A percentile compares a stretch with the other conserved stretches of the same genome.
These are phyloP conservation scores for Fusarium sp. DNA, from an alignment of 2,329 filamentous ascomycete genomes.

Conservation along the genomic window DNA sequence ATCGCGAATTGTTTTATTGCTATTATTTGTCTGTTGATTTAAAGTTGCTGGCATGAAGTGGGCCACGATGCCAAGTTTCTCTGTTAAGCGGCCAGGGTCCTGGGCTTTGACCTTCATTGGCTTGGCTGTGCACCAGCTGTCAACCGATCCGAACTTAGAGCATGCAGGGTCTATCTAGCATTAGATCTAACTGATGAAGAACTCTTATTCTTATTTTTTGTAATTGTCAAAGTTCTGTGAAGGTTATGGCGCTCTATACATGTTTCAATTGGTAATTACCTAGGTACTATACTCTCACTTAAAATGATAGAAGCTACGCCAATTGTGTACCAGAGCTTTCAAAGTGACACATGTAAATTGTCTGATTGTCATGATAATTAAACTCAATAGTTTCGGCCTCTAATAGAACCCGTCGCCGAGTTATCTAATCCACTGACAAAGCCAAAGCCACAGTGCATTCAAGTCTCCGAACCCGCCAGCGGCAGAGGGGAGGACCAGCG, in stretches of 20 bases:
- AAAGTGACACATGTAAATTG: background rate
- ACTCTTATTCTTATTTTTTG: background rate
- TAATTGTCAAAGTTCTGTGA: background rate
- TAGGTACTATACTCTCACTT: no score
- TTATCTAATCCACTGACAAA: conserved; percentile 5
- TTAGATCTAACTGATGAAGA: background rate
- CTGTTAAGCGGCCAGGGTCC: background rate
- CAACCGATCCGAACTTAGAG: background rate
- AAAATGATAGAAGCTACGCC: background rate
- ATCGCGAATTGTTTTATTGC: background rate
- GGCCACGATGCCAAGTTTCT: background rate
- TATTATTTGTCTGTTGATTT: background rate
- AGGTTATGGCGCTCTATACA: background rate
- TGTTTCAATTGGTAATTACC: background rate
- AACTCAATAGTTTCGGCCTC: background rate
- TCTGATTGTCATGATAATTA: background rate
- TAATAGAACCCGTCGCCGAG: background rate
- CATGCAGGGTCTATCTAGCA: background rate
- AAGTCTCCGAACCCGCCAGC: background rate
- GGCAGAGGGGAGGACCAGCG: background rate
- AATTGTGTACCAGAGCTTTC: background rate
- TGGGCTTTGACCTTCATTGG: background rate
- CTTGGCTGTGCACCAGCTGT: background rate
- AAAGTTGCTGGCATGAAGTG: conserved; percentile 1
- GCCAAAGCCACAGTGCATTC: background rate